These are phyloP conservation scores for Verbena officinalis DNA, from an alignment of 257 asterid species.

Conservation along the genomic window DNA sequence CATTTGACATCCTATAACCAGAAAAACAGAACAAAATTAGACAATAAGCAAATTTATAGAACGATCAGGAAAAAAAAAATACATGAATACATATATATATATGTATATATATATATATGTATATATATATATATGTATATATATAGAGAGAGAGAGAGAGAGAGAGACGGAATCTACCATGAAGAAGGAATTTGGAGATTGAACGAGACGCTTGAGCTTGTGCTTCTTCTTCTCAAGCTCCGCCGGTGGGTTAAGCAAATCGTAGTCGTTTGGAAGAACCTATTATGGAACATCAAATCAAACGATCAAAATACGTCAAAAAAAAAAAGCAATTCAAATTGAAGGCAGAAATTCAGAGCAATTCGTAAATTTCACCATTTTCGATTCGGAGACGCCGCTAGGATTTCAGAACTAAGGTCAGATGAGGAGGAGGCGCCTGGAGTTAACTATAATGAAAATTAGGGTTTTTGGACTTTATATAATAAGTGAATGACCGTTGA, in stretches of 20 bases:
- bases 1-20: slow-evolving; percentile 57
- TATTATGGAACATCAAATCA: slow-evolving; percentile 1
- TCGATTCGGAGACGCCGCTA: background rate
- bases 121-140: too few species aligned
- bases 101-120: too few species aligned
- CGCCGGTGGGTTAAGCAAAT: slow-evolving; percentile 70
- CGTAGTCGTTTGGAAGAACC: slow-evolving; percentile 61
- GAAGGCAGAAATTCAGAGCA: background rate
- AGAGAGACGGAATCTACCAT: slow-evolving; percentile 37
- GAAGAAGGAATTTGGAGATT: slow-evolving; percentile 56
- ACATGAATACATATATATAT: too few species aligned
- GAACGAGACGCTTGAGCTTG: slow-evolving; percentile 72
- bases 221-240: slow-evolving; percentile 80
- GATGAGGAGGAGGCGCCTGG: background rate
- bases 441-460: too few species aligned
- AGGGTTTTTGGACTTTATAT: too few species aligned
- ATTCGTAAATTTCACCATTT: background rate
- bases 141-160: too few species aligned
- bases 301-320: background rate
- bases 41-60: background rate
- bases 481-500: too few species aligned
- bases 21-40: background rate
- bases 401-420: background rate
- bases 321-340: background rate
- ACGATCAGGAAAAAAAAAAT: background rate